A percentile compares a stretch with the other conserved stretches of the same genome.
Evolutionary conservation across 2,329 filamentous ascomycete species (phyloP).

Genomic region (Colletotrichum sp.): DNA sequence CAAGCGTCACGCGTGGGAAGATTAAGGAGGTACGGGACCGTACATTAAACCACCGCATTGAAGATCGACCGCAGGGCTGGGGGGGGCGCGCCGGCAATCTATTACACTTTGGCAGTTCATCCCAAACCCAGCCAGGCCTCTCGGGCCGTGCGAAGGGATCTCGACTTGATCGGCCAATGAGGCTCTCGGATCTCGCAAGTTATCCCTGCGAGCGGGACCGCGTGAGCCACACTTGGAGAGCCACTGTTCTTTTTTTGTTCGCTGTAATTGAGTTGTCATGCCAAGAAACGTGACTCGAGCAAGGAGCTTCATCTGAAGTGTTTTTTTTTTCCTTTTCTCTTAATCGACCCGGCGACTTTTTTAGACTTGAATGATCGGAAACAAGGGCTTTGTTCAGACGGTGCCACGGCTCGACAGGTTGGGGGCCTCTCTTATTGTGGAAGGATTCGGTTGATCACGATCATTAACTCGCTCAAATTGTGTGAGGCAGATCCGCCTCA

Average conservation of each 20-base stretch:
- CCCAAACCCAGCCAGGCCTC: not conserved
- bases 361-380: not conserved
- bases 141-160: not conserved
- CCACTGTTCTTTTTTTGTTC: not conserved
- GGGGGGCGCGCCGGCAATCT: not conserved
- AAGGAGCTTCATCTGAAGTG: not conserved
- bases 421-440: not conserved
- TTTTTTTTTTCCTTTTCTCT: not conserved
- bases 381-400: not conserved
- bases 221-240: not conserved
- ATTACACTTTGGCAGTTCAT: not conserved
- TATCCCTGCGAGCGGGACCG: not conserved
- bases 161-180: not conserved
- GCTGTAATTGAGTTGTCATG: not conserved
- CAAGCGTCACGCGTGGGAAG: not conserved
- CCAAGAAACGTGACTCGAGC: not conserved
- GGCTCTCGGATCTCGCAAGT: not conserved
- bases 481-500: not conserved
- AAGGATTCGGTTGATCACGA: fast-evolving
- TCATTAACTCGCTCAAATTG: not conserved
- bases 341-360: not conserved
- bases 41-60: not conserved
- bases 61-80: not conserved
- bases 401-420: not conserved
- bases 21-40: not conserved